Base-by-base conservation (phyloP, 1,139 yeast genomes). In the Taphrina populina region DNA sequence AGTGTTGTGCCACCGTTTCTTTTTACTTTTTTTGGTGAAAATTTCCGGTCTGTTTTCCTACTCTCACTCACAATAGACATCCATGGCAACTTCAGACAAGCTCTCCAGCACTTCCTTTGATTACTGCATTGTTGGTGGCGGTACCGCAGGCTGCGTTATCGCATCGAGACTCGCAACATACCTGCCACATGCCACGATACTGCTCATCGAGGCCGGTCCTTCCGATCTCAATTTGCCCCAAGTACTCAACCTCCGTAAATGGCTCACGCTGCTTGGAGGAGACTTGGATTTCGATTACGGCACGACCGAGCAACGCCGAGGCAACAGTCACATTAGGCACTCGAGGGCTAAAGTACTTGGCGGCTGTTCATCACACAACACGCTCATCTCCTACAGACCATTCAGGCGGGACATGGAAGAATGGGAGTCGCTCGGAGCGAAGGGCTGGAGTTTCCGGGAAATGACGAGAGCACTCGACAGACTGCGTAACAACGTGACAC, bases 41-140 rank as follows among this genome's bases (percentile, higher is more conserved):
- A n/a, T n/a, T n/a, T n/a, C n/a, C n/a, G n/a, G n/a, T n/a, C n/a
- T n/a, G n/a, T n/a, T n/a, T n/a, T n/a, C n/a, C n/a, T n/a, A n/a
- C n/a, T n/a, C n/a, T n/a, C n/a, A n/a, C n/a, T n/a, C n/a, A n/a
- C n/a, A n/a, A n/a, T 17, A 32, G n/a, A n/a, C 23, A 35, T 5
- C 17, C 19, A 43, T 43, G 47, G 35, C 47, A 11, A 43, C 47
- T n/a, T 23, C 29, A 4, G 47, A 43, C 23, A 19, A n/a, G 8
- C 47, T 43, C 27, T 15, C 26, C 7, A 21, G 13, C 10, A 45
- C 40, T 8, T 33, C 30, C 10, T 54, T 35, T 32, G 57, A 54
- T 21, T 54, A 54, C 46, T 35, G 51, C 33, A 54, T 54, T 23
- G 55, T 47, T 0, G 57, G 57, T 1, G 57, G 55, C 4, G 57